A percentile compares a stretch with the other conserved stretches of the same genome.
Evolutionary conservation across 306 rosid species (phyloP).

Genomic region (Acacia crassicarpa): DNA sequence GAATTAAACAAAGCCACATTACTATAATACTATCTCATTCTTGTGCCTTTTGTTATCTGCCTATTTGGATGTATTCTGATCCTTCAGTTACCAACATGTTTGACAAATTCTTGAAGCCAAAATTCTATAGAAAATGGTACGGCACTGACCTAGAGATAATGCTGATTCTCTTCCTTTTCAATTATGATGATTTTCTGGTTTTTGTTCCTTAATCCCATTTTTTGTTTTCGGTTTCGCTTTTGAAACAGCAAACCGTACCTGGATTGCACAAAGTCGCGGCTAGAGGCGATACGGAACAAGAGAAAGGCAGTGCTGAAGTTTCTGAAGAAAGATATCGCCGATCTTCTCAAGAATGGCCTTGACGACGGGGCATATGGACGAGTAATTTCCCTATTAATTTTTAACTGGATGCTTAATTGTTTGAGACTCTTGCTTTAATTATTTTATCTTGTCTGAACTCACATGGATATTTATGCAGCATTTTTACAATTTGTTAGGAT

Average conservation of each 20-base stretch:
- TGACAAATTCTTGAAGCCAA: conserved; percentile 51
- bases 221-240: background rate
- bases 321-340: conserved; percentile 73
- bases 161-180: background rate
- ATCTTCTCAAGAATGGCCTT: conserved; percentile 60
- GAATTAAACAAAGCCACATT: background rate
- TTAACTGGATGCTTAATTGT: background rate
- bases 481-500: background rate
- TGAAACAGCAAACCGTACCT: conserved; percentile 61
- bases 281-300: conserved; percentile 61
- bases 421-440: background rate
- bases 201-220: background rate
- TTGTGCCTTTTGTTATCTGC: background rate
- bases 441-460: background rate
- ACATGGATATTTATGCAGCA: background rate
- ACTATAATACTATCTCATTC: background rate
- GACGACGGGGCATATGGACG: conserved; percentile 76
- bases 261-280: conserved; percentile 48
- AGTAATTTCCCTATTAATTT: conserved; percentile 45
- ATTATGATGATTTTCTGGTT: background rate
- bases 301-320: conserved; percentile 64
- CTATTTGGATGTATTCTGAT: background rate
- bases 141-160: background rate
- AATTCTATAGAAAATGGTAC: conserved; percentile 61
- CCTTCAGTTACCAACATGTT: conserved; percentile 48